Conservation (phyloP, 768 basidiomycete species). For the Sarcodon sp. region DNA sequence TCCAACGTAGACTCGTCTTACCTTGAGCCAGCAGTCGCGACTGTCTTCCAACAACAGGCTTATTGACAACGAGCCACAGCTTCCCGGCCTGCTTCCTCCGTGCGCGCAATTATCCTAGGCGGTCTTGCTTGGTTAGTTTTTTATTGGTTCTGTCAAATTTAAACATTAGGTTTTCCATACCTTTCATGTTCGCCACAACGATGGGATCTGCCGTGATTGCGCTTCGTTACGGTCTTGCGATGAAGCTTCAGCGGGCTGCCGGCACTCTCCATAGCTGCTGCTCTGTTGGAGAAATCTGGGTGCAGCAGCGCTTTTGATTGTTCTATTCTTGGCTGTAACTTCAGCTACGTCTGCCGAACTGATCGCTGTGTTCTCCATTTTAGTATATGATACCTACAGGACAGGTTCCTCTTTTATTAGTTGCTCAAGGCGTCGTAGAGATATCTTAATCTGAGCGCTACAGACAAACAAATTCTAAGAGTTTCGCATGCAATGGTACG, state of each 20-base stretch:
- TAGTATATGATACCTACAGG: constrained; percentile 10
- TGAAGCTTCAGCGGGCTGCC: constrained; percentile 20
- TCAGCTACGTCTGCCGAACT: constrained; percentile 21
- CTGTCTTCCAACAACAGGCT: constrained; percentile 8
- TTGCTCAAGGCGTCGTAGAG: neutral
- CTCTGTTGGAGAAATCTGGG: constrained; percentile 21
- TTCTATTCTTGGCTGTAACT: constrained; percentile 25
- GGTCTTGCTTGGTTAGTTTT: constrained; percentile 23
- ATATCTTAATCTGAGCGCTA: constrained; percentile 4
- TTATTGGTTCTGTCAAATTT: no score
- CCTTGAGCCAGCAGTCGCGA: neutral
- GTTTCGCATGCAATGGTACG: constrained; percentile 15
- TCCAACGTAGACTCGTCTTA: neutral
- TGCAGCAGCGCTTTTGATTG: constrained; percentile 21
- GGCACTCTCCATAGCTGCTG: constrained; percentile 21
- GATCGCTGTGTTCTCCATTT: constrained; percentile 21
- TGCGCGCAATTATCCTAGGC: constrained; percentile 20
- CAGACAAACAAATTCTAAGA: constrained; percentile 10
- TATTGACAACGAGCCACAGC: constrained; percentile 24
- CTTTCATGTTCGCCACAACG: constrained; percentile 29
- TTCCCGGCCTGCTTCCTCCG: constrained; percentile 14
- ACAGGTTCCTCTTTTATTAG: constrained; percentile 3
- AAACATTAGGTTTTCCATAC: constrained; percentile 28
- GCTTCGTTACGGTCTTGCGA: constrained; percentile 10
- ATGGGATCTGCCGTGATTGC: constrained; percentile 23